These are phyloP conservation scores for Yamadazyma tumulicola DNA, from an alignment of 805 yeast genomes.

Conservation along the genomic window DNA sequence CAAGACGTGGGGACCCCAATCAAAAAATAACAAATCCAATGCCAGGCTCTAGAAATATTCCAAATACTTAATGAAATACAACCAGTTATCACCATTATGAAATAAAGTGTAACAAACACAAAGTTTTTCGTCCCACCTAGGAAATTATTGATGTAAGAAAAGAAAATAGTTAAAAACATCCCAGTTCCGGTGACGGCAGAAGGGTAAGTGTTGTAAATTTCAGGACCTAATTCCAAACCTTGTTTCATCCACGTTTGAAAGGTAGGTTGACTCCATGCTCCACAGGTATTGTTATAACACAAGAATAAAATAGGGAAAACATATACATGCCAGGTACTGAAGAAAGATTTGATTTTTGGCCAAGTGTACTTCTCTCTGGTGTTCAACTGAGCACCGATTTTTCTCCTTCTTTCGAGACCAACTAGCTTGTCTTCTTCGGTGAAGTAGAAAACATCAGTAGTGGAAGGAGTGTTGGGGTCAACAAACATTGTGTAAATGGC, in stretches of 20 bases:
- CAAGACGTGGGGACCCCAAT: slow-evolving; percentile 45
- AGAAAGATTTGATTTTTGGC: slow-evolving; percentile 37
- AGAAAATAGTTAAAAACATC: slow-evolving; percentile 20
- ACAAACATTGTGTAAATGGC: slow-evolving; percentile 29
- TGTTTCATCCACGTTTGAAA: slow-evolving; percentile 36
- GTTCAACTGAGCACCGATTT: slow-evolving; percentile 40
- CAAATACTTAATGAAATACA: slow-evolving; percentile 43
- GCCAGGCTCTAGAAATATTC: slow-evolving; percentile 46
- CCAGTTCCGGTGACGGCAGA: slow-evolving; percentile 25
- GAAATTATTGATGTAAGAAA: slow-evolving; percentile 29
- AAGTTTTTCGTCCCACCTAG: slow-evolving; percentile 33
- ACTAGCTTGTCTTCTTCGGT: slow-evolving; percentile 33
- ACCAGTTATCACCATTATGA: slow-evolving; percentile 38
- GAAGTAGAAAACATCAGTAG: slow-evolving; percentile 32
- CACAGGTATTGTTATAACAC: slow-evolving; percentile 32
- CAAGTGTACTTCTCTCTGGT: slow-evolving; percentile 39
- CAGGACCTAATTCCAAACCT: slow-evolving; percentile 22
- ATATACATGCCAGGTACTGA: slow-evolving; percentile 47
- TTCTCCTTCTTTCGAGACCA: slow-evolving; percentile 45
- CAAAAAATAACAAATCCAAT: slow-evolving; percentile 49
- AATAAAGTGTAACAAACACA: slow-evolving; percentile 34
- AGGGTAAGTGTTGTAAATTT: slow-evolving; percentile 32
- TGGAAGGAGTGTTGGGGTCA: slow-evolving; percentile 33
- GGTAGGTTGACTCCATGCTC: slow-evolving; percentile 33
- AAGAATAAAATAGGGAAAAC: slow-evolving; percentile 41